phyloP scores from a whole-genome alignment of 495 filamentous ascomycete genomes.

The Apiosordaria backusii region DNA sequence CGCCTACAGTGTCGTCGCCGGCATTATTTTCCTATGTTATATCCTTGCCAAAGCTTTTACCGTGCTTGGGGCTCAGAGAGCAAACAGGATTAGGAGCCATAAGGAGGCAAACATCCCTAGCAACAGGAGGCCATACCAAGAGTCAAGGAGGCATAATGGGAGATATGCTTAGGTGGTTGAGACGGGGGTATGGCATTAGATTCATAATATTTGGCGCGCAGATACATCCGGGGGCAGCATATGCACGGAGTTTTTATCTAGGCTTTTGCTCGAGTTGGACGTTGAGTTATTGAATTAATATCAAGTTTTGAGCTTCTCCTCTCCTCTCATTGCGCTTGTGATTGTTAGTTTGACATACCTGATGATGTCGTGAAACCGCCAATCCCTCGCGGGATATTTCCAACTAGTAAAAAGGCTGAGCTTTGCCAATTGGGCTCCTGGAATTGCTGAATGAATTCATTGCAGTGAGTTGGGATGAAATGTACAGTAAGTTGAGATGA shows the following conservation, averaged over 20 bases:
- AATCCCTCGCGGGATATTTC: too few species aligned
- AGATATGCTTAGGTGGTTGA: slow-evolving; percentile 1
- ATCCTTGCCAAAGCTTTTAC: slow-evolving; percentile 20
- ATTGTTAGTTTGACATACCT: not conserved
- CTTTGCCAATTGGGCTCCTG: slow-evolving; percentile 1
- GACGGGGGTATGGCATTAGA: not conserved
- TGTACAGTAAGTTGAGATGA: too few species aligned
- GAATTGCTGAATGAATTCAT: not conserved
- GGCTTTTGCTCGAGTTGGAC: slow-evolving; percentile 1
- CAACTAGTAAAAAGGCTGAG: slow-evolving; percentile 10
- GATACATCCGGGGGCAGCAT: not conserved
- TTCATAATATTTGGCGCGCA: not conserved
- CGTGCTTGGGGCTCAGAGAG: not conserved
- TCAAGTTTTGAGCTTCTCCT: not conserved
- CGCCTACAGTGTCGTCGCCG: slow-evolving; percentile 59
- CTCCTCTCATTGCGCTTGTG: not conserved
- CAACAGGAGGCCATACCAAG: slow-evolving; percentile 10
- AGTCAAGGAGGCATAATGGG: slow-evolving; percentile 4
- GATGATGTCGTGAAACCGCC: slow-evolving; percentile 23
- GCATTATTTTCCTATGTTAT: slow-evolving; percentile 49
- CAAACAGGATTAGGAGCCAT: not conserved
- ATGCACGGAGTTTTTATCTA: not conserved
- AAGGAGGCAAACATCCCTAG: slow-evolving; percentile 4
- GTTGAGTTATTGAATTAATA: not conserved
- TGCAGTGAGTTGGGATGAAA: not conserved